phyloP scores from a whole-genome alignment of 306 rosid species.

The Astragalus glycyphyllos region DNA sequence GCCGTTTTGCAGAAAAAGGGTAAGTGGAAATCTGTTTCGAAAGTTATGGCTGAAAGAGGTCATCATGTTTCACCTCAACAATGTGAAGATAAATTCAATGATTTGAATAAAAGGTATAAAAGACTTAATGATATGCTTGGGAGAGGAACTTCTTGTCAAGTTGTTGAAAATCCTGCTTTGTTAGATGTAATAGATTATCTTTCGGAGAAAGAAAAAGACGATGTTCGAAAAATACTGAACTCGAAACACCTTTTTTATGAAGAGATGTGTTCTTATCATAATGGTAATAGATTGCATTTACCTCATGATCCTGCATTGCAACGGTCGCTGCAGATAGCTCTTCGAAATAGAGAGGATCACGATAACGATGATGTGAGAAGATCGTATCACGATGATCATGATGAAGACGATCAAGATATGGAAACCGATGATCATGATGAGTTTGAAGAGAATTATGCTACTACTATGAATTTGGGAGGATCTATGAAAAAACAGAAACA shows the following conservation, averaged over 20 bases:
- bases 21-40: constrained; percentile 91
- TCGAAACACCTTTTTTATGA: constrained; percentile 89
- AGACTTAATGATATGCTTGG: constrained; percentile 89
- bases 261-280: constrained; percentile 96
- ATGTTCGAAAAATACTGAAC: constrained; percentile 78
- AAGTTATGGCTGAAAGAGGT: constrained; percentile 93
- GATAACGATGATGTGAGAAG: constrained; percentile 69
- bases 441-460: constrained; percentile 66
- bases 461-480: constrained; percentile 47
- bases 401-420: constrained; percentile 71
- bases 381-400: constrained; percentile 69
- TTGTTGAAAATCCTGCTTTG: constrained; percentile 84
- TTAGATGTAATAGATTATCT: constrained; percentile 74
- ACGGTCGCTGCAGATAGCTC: constrained; percentile 79
- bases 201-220: constrained; percentile 83
- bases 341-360: constrained; percentile 69
- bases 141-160: constrained; percentile 88
- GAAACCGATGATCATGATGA: constrained; percentile 78
- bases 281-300: constrained; percentile 81
- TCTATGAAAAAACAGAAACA: constrained; percentile 63
- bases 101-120: constrained; percentile 90
- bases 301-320: constrained; percentile 91
- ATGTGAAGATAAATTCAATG: constrained; percentile 96
- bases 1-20: constrained; percentile 80
- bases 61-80: constrained; percentile 91